These are phyloP conservation scores for Cyberlindnera mississippiensis DNA, from an alignment of 805 yeast species.

Conservation along the genomic window DNA sequence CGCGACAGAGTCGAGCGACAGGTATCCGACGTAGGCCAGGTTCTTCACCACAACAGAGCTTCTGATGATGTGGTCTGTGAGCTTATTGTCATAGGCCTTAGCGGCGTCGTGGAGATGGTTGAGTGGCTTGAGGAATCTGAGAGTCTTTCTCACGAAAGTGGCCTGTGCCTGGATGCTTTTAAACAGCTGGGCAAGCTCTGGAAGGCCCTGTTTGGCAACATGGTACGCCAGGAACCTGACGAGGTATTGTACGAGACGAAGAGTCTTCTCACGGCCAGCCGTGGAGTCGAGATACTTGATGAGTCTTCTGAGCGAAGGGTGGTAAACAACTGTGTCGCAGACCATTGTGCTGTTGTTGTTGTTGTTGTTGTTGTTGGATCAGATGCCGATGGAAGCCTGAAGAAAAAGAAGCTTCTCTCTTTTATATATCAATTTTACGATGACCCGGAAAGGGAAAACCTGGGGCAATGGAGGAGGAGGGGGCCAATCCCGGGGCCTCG, in stretches of 20 bases:
- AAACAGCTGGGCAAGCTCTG: constrained; percentile 45
- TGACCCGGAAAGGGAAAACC: constrained; percentile 6
- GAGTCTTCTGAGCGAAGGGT: constrained; percentile 63
- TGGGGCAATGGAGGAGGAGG: constrained; percentile 13
- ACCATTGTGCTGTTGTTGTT: constrained; percentile 53
- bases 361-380: not conserved
- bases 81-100: constrained; percentile 63
- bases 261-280: constrained; percentile 76
- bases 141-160: constrained; percentile 71
- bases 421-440: too few species aligned
- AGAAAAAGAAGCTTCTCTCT: not conserved
- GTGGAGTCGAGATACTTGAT: constrained; percentile 62
- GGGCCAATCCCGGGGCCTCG: constrained; percentile 9
- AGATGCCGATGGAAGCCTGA: not conserved
- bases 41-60: constrained; percentile 51
- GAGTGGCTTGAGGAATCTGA: constrained; percentile 81
- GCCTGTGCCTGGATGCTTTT: constrained; percentile 58
- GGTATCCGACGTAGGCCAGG: constrained; percentile 58
- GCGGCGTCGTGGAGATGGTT: constrained; percentile 67
- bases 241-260: constrained; percentile 77
- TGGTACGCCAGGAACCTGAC: constrained; percentile 68
- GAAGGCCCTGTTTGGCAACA: constrained; percentile 51
- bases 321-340: constrained; percentile 64
- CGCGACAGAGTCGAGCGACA: constrained; percentile 58
- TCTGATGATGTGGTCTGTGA: constrained; percentile 55